A percentile compares a stretch with the other conserved stretches of the same genome.
Conservation (phyloP, 106 monocot genomes). For the Dendrobium nobile region DNA sequence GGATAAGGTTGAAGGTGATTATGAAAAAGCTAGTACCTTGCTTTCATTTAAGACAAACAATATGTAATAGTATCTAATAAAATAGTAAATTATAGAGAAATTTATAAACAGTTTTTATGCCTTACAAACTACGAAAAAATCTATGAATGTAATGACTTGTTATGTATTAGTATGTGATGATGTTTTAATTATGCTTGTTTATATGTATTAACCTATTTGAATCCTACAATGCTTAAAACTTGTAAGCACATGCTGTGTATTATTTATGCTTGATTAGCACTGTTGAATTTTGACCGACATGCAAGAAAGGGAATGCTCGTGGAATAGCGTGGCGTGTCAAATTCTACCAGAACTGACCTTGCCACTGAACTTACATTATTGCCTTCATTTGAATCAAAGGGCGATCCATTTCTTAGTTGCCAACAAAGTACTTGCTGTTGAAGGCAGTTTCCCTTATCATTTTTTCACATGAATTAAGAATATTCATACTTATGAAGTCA, state of each 20-base stretch:
- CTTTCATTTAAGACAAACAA: not conserved
- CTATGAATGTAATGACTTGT: not conserved
- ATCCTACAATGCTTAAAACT: not conserved
- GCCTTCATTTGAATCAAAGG: not conserved
- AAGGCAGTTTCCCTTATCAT: not conserved
- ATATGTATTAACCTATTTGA: not conserved
- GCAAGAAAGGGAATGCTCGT: not conserved
- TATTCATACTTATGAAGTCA: not conserved
- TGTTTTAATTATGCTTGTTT: not conserved
- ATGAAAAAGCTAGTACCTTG: too few species aligned
- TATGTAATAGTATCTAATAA: not conserved
- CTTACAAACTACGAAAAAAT: not conserved
- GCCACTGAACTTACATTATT: not conserved
- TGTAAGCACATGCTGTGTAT: not conserved
- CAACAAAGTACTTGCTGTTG: too few species aligned
- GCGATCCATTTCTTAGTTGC: too few species aligned
- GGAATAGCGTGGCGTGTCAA: not conserved
- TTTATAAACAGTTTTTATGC: not conserved
- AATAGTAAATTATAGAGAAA: not conserved
- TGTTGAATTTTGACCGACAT: not conserved
- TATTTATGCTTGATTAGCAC: not conserved
- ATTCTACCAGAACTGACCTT: not conserved
- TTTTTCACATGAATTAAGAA: not conserved
- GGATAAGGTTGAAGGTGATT: too few species aligned
- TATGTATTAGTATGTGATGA: not conserved